Percentiles rank a stretch among this genome's conserved stretches.
Conservation (phyloP, 345 rosid genomes). For the Erysimum cheiranthoides region DNA sequence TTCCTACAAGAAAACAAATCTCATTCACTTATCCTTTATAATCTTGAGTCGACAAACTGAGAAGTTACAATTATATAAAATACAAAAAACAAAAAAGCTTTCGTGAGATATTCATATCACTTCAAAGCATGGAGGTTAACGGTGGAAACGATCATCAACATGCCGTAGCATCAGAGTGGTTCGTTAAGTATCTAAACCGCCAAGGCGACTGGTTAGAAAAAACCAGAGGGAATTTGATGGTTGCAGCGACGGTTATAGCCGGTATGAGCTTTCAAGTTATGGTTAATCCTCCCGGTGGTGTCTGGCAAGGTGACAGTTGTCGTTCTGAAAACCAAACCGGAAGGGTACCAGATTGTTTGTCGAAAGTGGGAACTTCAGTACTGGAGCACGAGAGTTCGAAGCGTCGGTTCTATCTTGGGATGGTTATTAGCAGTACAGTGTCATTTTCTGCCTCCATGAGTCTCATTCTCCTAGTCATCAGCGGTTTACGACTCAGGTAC, state of each 20-base stretch:
- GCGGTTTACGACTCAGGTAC: constrained; percentile 44
- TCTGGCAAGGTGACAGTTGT: constrained; percentile 41
- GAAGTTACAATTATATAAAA: not conserved
- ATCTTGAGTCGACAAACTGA: not conserved
- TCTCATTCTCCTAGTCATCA: constrained; percentile 44
- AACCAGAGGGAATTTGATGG: constrained; percentile 45
- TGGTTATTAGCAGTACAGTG: constrained; percentile 41
- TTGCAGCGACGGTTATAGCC: constrained; percentile 47
- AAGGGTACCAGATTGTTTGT: not conserved
- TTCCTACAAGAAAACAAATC: not conserved
- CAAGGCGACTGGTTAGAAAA: constrained; percentile 50
- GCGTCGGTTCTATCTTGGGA: constrained; percentile 19
- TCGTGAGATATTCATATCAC: not conserved
- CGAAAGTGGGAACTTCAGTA: constrained; percentile 41
- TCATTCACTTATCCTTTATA: constrained; percentile 8
- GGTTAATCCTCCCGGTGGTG: constrained; percentile 49
- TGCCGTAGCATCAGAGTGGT: constrained; percentile 38
- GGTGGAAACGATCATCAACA: constrained; percentile 14
- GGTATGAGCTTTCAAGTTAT: constrained; percentile 49
- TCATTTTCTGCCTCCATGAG: constrained; percentile 48
- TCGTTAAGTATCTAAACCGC: constrained; percentile 35
- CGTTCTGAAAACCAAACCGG: constrained; percentile 1
- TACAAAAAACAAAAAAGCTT: not conserved
- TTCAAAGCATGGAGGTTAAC: constrained; percentile 27
- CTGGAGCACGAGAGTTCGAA: constrained; percentile 33